Evolutionary conservation across 345 rosid species (phyloP).

Genomic region (Physaria fendleri): DNA sequence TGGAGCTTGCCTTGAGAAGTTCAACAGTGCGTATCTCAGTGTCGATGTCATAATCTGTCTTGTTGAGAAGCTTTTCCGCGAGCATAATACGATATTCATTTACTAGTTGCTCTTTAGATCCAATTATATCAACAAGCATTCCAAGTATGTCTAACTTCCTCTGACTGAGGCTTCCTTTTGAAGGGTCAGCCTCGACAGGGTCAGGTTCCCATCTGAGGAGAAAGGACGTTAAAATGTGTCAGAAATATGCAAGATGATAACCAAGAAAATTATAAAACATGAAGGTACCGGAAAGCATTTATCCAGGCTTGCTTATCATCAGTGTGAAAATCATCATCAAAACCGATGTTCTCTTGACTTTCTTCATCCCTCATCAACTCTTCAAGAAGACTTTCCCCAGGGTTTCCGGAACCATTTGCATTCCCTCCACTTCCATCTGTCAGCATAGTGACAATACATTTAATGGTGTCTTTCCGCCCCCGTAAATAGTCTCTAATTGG

Average conservation of each 20-base stretch:
- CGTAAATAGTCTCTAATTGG: conserved; percentile 91
- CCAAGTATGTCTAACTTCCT: conserved; percentile 90
- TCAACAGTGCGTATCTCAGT: conserved; percentile 90
- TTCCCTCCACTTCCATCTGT: conserved; percentile 88
- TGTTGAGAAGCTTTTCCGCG: conserved; percentile 94
- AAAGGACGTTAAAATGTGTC: conserved; percentile 1
- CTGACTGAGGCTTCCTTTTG: conserved; percentile 69
- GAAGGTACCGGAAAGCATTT: conserved; percentile 53
- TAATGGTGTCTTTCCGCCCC: conserved; percentile 90
- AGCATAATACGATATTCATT: conserved; percentile 95
- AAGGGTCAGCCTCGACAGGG: conserved; percentile 87
- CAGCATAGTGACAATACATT: conserved; percentile 97
- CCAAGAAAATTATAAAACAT: neutral
- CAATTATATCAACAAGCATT: conserved; percentile 91
- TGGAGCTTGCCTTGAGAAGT: conserved; percentile 74
- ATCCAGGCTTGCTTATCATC: conserved; percentile 95
- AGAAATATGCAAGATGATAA: conserved; percentile 5
- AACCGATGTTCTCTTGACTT: conserved; percentile 57
- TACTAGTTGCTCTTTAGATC: conserved; percentile 91
- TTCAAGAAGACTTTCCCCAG: conserved; percentile 97
- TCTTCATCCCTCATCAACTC: conserved; percentile 93
- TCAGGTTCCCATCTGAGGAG: conserved; percentile 95
- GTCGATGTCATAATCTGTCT: conserved; percentile 90
- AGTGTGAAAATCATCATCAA: conserved; percentile 68
- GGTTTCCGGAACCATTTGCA: conserved; percentile 69